These are phyloP conservation scores for Chrysosporium keratinophilum DNA, from an alignment of 2,329 filamentous ascomycete species.

Conservation along the genomic window DNA sequence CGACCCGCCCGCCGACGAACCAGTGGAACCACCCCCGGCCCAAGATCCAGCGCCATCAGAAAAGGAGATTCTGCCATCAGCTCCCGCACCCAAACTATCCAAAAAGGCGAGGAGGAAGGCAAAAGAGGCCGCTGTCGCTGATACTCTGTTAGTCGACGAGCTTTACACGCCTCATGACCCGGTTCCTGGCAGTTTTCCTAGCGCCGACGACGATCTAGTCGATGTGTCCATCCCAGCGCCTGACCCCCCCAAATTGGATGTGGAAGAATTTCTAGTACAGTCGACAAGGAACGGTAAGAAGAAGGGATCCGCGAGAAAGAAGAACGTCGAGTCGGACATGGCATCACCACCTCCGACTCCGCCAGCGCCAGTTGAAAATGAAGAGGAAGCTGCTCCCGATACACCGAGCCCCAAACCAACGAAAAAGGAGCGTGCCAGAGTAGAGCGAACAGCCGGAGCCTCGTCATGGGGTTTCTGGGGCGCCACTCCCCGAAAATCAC, in stretches of 20 bases:
- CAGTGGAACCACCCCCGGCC: conserved; percentile 13
- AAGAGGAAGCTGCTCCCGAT: conserved; percentile 42
- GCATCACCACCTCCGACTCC: conserved; percentile 28
- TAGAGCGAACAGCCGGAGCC: conserved; percentile 57
- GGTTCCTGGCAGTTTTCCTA: conserved; percentile 49
- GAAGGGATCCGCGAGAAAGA: conserved; percentile 17
- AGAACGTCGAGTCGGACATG: conserved; percentile 14
- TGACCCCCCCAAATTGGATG: conserved; percentile 27
- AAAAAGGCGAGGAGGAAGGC: conserved; percentile 18
- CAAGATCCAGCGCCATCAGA: conserved; percentile 15
- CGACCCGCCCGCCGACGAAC: conserved; percentile 21
- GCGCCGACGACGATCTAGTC: conserved; percentile 37
- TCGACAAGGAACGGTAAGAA: neutral
- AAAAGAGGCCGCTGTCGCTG: conserved; percentile 11
- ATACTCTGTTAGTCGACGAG: conserved; percentile 21
- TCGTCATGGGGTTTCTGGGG: conserved; percentile 69
- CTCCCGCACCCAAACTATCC: conserved; percentile 20
- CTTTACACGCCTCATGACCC: conserved; percentile 30
- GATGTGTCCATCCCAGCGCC: conserved; percentile 39
- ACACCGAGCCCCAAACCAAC: conserved; percentile 41
- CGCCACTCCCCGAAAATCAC: conserved; percentile 40
- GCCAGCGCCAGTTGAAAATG: conserved; percentile 21
- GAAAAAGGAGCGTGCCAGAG: conserved; percentile 67
- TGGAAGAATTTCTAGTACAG: conserved; percentile 18
- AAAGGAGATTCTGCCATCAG: conserved; percentile 26